A percentile compares a stretch with the other conserved stretches of the same genome.
Evolutionary conservation across 2,329 filamentous ascomycete genomes (phyloP).

Genomic region (Penicillium sp.): DNA sequence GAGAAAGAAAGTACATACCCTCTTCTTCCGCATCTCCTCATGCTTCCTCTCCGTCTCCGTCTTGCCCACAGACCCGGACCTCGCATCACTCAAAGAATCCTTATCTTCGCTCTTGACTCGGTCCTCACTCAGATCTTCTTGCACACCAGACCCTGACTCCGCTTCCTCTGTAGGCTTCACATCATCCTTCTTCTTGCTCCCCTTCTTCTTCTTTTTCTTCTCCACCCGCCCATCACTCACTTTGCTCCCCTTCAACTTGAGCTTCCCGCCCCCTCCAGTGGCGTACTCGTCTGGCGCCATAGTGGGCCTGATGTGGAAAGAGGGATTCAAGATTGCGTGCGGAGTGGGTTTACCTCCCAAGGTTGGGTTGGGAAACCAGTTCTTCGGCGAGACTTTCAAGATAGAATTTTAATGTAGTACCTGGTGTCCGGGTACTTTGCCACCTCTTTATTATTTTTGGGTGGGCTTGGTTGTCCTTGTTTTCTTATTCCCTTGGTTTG

Average conservation of each 20-base stretch:
- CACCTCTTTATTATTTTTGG: not conserved
- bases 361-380: not conserved
- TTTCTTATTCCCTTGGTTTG: not conserved
- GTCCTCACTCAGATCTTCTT: conserved; percentile 6
- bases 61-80: conserved; percentile 54
- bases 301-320: not conserved
- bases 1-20: conserved; percentile 57
- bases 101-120: conserved; percentile 1
- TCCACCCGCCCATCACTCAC: conserved; percentile 52
- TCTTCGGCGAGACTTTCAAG: not conserved
- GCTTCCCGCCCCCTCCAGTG: conserved; percentile 66
- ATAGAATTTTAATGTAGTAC: not conserved
- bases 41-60: conserved; percentile 81
- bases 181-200: conserved; percentile 35
- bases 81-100: not conserved
- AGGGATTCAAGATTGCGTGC: conserved; percentile 13
- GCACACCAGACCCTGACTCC: not conserved
- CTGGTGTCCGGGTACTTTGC: not conserved
- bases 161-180: conserved; percentile 3
- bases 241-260: conserved; percentile 81
- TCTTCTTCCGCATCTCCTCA: conserved; percentile 77
- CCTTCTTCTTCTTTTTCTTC: conserved; percentile 55
- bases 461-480: not conserved
- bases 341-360: conserved; percentile 9
- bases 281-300: conserved; percentile 66